phyloP scores from a whole-genome alignment of 495 filamentous ascomycete genomes.

The Copromyces sp. region DNA sequence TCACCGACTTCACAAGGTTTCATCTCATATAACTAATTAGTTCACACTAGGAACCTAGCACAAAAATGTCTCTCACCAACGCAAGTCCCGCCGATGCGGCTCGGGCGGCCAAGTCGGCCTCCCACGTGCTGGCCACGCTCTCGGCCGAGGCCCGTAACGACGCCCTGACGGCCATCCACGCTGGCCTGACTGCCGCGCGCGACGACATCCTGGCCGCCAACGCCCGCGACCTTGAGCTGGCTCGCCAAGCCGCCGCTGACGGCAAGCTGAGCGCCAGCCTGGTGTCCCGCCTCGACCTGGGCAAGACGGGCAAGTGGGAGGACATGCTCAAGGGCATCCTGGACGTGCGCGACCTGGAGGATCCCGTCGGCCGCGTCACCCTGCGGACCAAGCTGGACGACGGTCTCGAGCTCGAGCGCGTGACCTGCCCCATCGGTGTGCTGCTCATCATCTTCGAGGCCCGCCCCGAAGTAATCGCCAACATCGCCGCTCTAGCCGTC shows the following conservation, averaged over 20 bases:
- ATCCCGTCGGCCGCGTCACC: constrained; percentile 84
- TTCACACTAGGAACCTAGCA: background rate
- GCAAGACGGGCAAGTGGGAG: constrained; percentile 81
- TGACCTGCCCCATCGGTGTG: constrained; percentile 90
- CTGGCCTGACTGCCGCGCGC: constrained; percentile 54
- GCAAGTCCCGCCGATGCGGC: constrained; percentile 57
- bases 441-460: constrained; percentile 97
- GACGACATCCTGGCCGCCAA: constrained; percentile 79
- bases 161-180: constrained; percentile 72
- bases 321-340: constrained; percentile 96
- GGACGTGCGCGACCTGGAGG: constrained; percentile 74
- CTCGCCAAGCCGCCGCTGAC: constrained; percentile 57
- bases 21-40: background rate
- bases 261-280: constrained; percentile 75
- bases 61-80: constrained; percentile 64
- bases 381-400: constrained; percentile 83
- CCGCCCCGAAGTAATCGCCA: constrained; percentile 95
- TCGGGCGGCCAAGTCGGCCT: constrained; percentile 57
- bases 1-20: background rate
- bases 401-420: constrained; percentile 69
- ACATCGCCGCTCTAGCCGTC: constrained; percentile 92
- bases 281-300: constrained; percentile 81
- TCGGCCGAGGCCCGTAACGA: constrained; percentile 60
- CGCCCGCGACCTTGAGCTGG: constrained; percentile 63
- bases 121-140: constrained; percentile 57